Base-by-base conservation (phyloP, 1,139 yeast species). In the Diutina siamensis region DNA sequence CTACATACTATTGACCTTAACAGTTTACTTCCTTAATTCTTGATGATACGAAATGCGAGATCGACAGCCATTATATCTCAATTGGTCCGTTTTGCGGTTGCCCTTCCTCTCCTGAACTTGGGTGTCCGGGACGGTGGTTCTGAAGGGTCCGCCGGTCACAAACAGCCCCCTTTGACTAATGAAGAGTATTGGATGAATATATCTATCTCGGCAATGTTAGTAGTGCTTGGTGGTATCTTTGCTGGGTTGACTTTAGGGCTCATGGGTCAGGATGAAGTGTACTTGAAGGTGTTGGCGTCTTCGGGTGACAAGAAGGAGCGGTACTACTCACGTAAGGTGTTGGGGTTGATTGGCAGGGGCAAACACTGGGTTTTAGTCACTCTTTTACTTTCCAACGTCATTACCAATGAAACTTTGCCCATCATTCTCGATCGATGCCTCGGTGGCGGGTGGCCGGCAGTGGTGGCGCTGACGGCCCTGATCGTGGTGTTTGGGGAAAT, bases 361-460 rank as follows among this genome's bases (percentile, higher is more conserved):
- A 92, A 92, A 60, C 98, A 92, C 64, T 89, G 97, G 97, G 92
- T 92, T n/a, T 72, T 92, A 47, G 97, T 92, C 31, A 92, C 98
- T 0, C 65, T 92, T 49, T 72, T 92, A 51, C 68, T 89, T 41
- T 78, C 83, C 21, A 92, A 92, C 58, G 97, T 92, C 46, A 86
- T 92, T 59, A 92, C 97, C 45, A 92, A 92, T 62, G 98, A 92
- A 62, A 83, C 97, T 1, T 72, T 92, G 50, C 98, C 98, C 2
- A 92, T 92, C 55, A 95, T 92, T 17, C 73, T 92, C 52, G 97
- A 92, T 60, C 73, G 94, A 48, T 83, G 89, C 56, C 74, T 92
- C 25, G 97, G 97, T 44, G 97, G 98, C 41, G 98, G 98, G 2
- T 84, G 95, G 87, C 92, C 94, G 13, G 98, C 98, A 1, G 95